Evolutionary conservation across 164 flowering plant species (phyloP), one percentile per base, ranked within the genome.

Genomic region (Magnolia changhungtana): DNA sequence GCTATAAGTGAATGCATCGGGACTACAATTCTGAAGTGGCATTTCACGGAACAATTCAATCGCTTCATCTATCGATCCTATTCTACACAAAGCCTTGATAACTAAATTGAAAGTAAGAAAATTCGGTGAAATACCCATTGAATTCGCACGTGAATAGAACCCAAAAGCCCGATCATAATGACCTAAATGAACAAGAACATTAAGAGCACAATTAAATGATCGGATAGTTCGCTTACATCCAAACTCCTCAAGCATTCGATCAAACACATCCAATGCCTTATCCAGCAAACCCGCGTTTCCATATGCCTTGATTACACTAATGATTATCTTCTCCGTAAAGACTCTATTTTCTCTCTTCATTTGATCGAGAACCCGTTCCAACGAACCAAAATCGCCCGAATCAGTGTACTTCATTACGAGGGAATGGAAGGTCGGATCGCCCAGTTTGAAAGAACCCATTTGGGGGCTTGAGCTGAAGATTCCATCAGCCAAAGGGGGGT

Each of bases 181-280:
- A 70, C 93, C 86, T 61, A 78, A 89, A 18, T 88, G 85, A 70
- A 90, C 81, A 66, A 95, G 80, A 49, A 90, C 90, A 78, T 90
- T 93, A n/a, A 95, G 88, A 50, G 90, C 95, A 0, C 95, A 90
- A 70, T 95, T 95, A 81, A 95, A 90, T 0, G 97, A 95, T 75
- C 83, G 79, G 72, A 95, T 88, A 31, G 85, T 89, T 50, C 72
- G 87, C 76, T 67, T 87, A 69, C 96, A 92, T 1, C 84, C 84
- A 71, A 88, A 94, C 69, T 89, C 93, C 51, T 69, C 83, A 69
- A 20, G 78, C 97, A 94, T 94, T 79, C 87, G 81, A 61, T 88
- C 58, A 80, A 91, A 92, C 90, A 91, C 82, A 1, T 85, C 80
- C 23, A 93, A 75, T 19, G 95, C 99, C 69, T 88, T 85, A 14